phyloP scores from a whole-genome alignment of 2,329 filamentous ascomycete genomes.

The Gnomoniopsis sp. region DNA sequence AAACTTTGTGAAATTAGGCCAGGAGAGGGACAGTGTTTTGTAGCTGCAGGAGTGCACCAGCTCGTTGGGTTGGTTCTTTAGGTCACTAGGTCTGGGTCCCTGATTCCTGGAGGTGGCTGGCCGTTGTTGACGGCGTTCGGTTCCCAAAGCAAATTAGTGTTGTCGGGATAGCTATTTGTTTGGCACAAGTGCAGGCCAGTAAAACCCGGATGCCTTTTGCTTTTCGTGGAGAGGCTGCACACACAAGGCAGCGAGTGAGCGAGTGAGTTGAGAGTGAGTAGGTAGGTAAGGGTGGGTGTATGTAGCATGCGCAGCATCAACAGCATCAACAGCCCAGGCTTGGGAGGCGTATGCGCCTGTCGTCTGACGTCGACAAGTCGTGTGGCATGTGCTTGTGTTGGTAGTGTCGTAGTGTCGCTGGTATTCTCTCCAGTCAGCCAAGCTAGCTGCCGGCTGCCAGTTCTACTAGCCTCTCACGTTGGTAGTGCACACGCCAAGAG shows the following conservation, averaged over 20 bases:
- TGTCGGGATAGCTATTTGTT: not conserved
- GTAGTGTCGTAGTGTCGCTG: not conserved
- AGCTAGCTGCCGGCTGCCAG: too few relatives aligned
- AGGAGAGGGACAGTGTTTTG: constrained; percentile 7
- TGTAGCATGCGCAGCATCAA: too few relatives aligned
- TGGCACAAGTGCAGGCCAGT: not conserved
- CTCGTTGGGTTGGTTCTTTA: not conserved
- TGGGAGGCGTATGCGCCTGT: constrained; percentile 5
- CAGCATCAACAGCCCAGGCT: not conserved
- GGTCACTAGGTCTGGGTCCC: not conserved
- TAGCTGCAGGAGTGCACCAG: constrained; percentile 6
- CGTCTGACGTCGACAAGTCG: constrained; percentile 11
- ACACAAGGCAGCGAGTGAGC: not conserved
- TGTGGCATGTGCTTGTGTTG: not conserved
- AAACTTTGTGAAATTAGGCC: not conserved
- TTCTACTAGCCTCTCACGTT: too few relatives aligned
- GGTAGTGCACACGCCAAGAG: constrained; percentile 1
- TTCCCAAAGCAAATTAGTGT: not conserved
- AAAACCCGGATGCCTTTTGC: not conserved
- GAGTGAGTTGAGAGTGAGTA: too few relatives aligned
- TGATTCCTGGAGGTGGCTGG: too few relatives aligned
- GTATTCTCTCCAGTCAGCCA: too few relatives aligned
- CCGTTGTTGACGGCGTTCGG: too few relatives aligned
- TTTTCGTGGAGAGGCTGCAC: not conserved
- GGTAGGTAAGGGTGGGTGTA: too few relatives aligned